These are phyloP conservation scores for Coniosporium tulheliwenetii DNA, from an alignment of 2,329 filamentous ascomycete species.

Conservation along the genomic window DNA sequence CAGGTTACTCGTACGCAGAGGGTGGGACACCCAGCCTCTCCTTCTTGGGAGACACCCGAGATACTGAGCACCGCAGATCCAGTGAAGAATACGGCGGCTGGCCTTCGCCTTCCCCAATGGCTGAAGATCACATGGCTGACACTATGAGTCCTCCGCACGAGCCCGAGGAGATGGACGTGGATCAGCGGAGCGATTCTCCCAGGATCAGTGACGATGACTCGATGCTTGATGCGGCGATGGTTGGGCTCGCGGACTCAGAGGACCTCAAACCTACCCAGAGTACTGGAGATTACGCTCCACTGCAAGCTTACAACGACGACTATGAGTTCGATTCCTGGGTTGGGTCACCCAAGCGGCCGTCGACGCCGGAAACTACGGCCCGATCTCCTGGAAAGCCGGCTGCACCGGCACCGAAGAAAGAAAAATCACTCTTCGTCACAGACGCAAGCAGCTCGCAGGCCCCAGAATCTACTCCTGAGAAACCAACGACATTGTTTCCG, in stretches of 20 bases:
- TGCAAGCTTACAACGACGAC: too few relatives aligned
- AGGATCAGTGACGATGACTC: slow-evolving; percentile 5
- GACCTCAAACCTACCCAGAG: background rate
- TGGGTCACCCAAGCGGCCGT: too few relatives aligned
- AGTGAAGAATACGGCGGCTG: background rate
- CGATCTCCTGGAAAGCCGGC: background rate
- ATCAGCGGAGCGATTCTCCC: background rate
- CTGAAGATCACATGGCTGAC: background rate
- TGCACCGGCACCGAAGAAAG: background rate
- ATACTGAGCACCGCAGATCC: background rate
- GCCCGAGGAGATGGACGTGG: background rate
- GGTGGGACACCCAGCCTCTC: background rate
- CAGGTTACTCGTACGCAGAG: background rate
- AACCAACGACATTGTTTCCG: background rate
- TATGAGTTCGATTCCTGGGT: too few relatives aligned
- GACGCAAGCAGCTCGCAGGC: background rate
- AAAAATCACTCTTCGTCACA: background rate
- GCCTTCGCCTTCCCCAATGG: slow-evolving; percentile 1
- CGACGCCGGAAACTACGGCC: background rate
- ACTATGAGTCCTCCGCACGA: background rate
- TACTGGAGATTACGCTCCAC: background rate
- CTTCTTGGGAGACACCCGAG: background rate
- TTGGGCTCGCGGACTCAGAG: slow-evolving; percentile 5
- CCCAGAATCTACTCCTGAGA: background rate
- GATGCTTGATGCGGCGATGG: slow-evolving; percentile 5